phyloP scores from a whole-genome alignment of 805 yeast species.

The Saccharomycopsis guyanensis region DNA sequence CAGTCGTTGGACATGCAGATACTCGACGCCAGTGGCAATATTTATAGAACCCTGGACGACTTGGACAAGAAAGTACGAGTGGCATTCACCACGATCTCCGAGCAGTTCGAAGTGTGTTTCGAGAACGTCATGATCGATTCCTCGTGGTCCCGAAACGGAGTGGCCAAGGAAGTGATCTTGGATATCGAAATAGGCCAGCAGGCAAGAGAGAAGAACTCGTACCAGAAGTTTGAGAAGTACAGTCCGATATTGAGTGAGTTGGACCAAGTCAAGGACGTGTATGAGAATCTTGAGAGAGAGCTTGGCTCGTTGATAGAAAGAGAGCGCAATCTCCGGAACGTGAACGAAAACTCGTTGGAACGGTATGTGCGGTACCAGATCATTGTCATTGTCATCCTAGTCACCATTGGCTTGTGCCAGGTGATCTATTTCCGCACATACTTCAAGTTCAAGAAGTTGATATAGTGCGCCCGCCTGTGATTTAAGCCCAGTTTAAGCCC shows the following conservation, averaged over 20 bases:
- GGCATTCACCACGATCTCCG: conserved; percentile 14
- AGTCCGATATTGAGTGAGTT: conserved; percentile 12
- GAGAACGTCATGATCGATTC: conserved; percentile 27
- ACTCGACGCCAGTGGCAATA: conserved; percentile 5
- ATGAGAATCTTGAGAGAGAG: conserved; percentile 5
- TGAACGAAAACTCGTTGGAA: conserved; percentile 22
- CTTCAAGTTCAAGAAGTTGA: conserved; percentile 15
- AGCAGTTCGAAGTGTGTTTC: conserved; percentile 26
- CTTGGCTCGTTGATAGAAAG: conserved; percentile 15
- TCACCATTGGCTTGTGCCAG: conserved; percentile 20
- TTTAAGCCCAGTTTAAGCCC: too few species aligned
- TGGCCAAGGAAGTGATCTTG: conserved; percentile 22
- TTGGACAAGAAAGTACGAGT: conserved; percentile 9
- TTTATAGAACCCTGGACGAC: conserved; percentile 13
- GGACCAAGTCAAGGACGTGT: conserved; percentile 1
- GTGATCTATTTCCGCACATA: conserved; percentile 6
- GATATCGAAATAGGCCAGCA: conserved; percentile 19
- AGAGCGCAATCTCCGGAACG: conserved; percentile 21
- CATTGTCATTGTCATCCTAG: conserved; percentile 16
- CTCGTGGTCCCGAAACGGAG: conserved; percentile 30
- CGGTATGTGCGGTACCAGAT: conserved; percentile 14
- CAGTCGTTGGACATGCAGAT: conserved; percentile 15
- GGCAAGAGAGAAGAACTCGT: conserved; percentile 12
- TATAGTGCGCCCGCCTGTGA: background rate
- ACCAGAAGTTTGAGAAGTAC: conserved; percentile 12